These are phyloP conservation scores for Galerina marginata DNA, from an alignment of 768 basidiomycete species.

Conservation along the genomic window DNA sequence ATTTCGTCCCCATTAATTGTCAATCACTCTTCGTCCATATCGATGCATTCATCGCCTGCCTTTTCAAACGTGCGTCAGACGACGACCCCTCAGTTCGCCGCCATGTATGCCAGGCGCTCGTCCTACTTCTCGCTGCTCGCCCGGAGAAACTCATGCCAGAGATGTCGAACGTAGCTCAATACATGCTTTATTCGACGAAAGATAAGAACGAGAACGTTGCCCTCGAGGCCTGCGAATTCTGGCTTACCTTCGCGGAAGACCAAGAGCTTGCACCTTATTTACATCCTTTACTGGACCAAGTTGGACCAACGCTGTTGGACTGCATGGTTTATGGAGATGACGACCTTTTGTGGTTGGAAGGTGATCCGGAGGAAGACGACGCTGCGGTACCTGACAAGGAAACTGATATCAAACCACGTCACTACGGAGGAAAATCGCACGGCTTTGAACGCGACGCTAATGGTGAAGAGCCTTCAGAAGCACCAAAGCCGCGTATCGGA, in stretches of 20 bases:
- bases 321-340: constrained; percentile 98
- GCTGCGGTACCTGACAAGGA: constrained; percentile 92
- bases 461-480: constrained; percentile 41
- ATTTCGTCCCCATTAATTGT: constrained; percentile 86
- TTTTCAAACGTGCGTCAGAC: constrained; percentile 96
- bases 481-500: constrained; percentile 52
- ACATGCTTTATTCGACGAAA: constrained; percentile 98
- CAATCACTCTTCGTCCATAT: constrained; percentile 91
- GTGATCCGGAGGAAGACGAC: constrained; percentile 78
- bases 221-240: constrained; percentile 98
- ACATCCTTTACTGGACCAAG: constrained; percentile 85
- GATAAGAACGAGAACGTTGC: constrained; percentile 97
- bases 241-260: constrained; percentile 98
- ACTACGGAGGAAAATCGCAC: constrained; percentile 85
- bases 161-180: constrained; percentile 93
- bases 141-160: constrained; percentile 98
- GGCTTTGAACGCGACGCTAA: constrained; percentile 77
- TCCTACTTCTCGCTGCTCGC: constrained; percentile 88
- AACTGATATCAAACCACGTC: constrained; percentile 94
- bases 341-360: constrained; percentile 94
- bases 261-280: constrained; percentile 84
- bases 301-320: constrained; percentile 93
- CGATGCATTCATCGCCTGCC: constrained; percentile 89
- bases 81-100: constrained; percentile 92
- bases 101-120: constrained; percentile 95